Evolutionary conservation across 345 rosid species (phyloP).

Genomic region (Arabis hirsuta): DNA sequence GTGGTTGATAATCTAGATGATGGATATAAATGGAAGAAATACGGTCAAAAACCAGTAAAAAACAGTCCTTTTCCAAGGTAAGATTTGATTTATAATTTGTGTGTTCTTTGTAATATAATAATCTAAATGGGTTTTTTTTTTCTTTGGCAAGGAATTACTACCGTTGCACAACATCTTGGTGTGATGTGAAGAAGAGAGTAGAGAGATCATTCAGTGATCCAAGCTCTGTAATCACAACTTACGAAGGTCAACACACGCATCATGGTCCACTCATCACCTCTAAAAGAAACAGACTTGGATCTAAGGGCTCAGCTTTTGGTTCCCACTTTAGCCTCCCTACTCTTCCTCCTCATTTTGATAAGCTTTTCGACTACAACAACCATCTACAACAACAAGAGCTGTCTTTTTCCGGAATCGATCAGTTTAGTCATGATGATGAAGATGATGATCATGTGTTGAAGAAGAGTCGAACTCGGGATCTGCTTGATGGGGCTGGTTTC

Average conservation of each 20-base stretch:
- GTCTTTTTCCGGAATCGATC: conserved; percentile 11
- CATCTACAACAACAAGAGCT: conserved; percentile 32
- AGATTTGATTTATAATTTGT: conserved; percentile 5
- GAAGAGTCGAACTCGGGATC: conserved; percentile 22
- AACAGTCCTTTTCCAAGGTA: conserved; percentile 93
- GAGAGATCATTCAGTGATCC: conserved; percentile 82
- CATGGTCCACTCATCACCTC: conserved; percentile 65
- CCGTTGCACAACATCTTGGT: conserved; percentile 87
- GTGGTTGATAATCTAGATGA: conserved; percentile 89
- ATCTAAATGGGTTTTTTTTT: not conserved
- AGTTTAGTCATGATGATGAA: not conserved
- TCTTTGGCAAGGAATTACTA: conserved; percentile 73
- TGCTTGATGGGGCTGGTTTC: conserved; percentile 28
- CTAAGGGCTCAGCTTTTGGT: conserved; percentile 50
- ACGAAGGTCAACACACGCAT: conserved; percentile 88
- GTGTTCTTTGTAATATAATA: not conserved
- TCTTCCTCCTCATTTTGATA: conserved; percentile 35
- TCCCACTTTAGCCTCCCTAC: conserved; percentile 50
- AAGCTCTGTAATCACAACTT: conserved; percentile 73
- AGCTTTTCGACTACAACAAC: conserved; percentile 33
- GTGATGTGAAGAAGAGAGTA: conserved; percentile 92
- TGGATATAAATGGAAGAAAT: conserved; percentile 95
- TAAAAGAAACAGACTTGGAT: conserved; percentile 40
- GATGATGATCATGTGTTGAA: conserved; percentile 16
- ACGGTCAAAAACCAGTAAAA: conserved; percentile 95